Base-by-base conservation (phyloP, 805 yeast genomes). In the Pichia exigua region DNA sequence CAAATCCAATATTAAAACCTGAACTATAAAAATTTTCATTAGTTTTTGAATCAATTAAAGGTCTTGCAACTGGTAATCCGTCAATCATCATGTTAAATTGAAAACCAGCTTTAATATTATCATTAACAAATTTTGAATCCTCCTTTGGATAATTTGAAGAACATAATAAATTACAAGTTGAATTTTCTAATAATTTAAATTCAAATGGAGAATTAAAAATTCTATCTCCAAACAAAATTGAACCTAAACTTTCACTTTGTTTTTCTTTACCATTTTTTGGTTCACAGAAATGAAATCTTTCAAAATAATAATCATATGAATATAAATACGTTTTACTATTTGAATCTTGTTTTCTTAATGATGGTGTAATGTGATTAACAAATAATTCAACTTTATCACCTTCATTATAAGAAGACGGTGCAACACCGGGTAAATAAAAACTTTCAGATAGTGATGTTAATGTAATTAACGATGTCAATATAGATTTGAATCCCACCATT, bases 361-460 rank as follows among this genome's bases (percentile, higher is more conserved):
- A 79, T 17, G 97, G 96, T 0, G 97, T 88, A 60, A 94, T 79
- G 62, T 90, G 95, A 65, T 94, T 94, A 32, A 94, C 99, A 47
- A 85, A 72, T 50, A 94, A 71, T 17, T 92, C 88, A 47, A 94
- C 82, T 3, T 63, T 59, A 49, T 91, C 95, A 47, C 83, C 89
- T 54, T 78, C 74, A 45, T 76, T 73, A 64, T 92, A 94, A 47
- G 92, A 85, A 1, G 95, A 87, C 20, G 99, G 98, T 0, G 98
- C 96, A 24, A 90, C 94, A 10, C 98, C 98, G 0, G 98, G 98
- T 51, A 94, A 73, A 65, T 94, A 92, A 70, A 94, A 92, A 20
- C 68, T 66, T 18, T 57, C 24, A 17, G 20, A 35, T 35, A 35
- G 21, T 8, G 28, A 30, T 1, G 46, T 9, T 2, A 46, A 20